phyloP scores from a whole-genome alignment of 306 rosid species.

The Delonix regia region DNA sequence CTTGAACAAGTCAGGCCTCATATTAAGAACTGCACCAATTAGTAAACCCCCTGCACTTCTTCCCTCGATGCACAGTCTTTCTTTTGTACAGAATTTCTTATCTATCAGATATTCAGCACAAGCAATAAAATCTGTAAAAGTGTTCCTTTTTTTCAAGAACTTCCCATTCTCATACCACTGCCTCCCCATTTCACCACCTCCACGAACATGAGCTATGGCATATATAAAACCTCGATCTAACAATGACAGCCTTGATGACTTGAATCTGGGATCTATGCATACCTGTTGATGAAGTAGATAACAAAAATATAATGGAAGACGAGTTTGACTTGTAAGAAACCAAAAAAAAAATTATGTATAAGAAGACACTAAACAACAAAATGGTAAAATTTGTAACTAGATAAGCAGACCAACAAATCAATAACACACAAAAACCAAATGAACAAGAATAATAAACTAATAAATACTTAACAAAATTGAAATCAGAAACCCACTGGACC shows the following conservation, averaged over 20 bases:
- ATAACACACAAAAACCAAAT: slow-evolving; percentile 17
- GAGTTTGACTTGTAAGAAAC: background rate
- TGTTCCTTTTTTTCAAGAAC: slow-evolving; percentile 80
- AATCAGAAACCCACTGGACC: slow-evolving; percentile 28
- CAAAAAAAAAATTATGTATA: slow-evolving; percentile 17
- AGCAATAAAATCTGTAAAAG: slow-evolving; percentile 91
- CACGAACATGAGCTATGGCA: slow-evolving; percentile 93
- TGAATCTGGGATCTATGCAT: slow-evolving; percentile 79
- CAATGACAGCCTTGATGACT: slow-evolving; percentile 79
- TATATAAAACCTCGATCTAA: slow-evolving; percentile 85
- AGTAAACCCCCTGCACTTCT: slow-evolving; percentile 98
- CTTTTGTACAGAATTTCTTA: slow-evolving; percentile 72
- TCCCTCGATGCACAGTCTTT: slow-evolving; percentile 78
- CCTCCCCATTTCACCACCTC: slow-evolving; percentile 99
- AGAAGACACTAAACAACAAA: slow-evolving; percentile 30
- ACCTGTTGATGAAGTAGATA: slow-evolving; percentile 49
- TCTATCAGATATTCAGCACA: slow-evolving; percentile 84
- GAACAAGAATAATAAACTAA: slow-evolving; percentile 1
- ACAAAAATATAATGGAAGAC: slow-evolving; percentile 21
- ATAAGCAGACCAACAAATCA: background rate
- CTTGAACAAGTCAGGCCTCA: slow-evolving; percentile 97
- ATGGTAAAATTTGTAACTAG: slow-evolving; percentile 1
- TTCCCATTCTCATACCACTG: slow-evolving; percentile 98
- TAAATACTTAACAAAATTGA: background rate
- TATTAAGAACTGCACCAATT: slow-evolving; percentile 92